These are phyloP conservation scores for Talaromyces islandicus DNA, from an alignment of 2,329 filamentous ascomycete genomes.

Conservation along the genomic window DNA sequence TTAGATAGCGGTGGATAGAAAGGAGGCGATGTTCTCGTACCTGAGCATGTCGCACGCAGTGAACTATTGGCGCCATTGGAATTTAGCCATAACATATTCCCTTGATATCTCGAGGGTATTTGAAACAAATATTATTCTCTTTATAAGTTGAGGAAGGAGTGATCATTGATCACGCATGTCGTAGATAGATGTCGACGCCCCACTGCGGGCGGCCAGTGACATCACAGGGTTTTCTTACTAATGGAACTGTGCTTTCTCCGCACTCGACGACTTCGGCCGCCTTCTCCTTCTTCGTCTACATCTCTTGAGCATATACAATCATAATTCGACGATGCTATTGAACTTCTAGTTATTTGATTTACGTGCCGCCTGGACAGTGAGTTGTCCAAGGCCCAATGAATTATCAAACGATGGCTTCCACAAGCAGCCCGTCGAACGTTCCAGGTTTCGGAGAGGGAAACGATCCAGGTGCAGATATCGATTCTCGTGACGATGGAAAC, in stretches of 20 bases:
- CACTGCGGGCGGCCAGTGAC: background rate
- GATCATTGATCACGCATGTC: background rate
- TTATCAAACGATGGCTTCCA: slow-evolving; percentile 23
- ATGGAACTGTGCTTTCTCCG: background rate
- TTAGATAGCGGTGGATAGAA: background rate
- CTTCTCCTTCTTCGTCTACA: background rate
- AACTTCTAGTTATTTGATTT: background rate
- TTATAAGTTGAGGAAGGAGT: background rate
- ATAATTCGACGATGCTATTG: background rate
- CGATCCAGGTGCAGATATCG: slow-evolving; percentile 3
- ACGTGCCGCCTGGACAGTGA: background rate
- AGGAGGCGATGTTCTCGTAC: background rate
- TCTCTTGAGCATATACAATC: background rate
- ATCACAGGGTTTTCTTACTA: background rate
- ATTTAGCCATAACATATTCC: background rate
- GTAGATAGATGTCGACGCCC: background rate
- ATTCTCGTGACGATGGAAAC: background rate
- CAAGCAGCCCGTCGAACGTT: slow-evolving; percentile 1
- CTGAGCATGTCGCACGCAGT: slow-evolving; percentile 11
- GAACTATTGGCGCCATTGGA: slow-evolving; percentile 6
- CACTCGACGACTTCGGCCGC: background rate
- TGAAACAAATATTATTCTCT: background rate
- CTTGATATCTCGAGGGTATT: too few species aligned
- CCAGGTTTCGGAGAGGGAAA: slow-evolving; percentile 2
- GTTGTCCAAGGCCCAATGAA: slow-evolving; percentile 20